Evolutionary conservation across 2,329 filamentous ascomycete species (phyloP).

Genomic region (Stagonosporopsis vannaccii): DNA sequence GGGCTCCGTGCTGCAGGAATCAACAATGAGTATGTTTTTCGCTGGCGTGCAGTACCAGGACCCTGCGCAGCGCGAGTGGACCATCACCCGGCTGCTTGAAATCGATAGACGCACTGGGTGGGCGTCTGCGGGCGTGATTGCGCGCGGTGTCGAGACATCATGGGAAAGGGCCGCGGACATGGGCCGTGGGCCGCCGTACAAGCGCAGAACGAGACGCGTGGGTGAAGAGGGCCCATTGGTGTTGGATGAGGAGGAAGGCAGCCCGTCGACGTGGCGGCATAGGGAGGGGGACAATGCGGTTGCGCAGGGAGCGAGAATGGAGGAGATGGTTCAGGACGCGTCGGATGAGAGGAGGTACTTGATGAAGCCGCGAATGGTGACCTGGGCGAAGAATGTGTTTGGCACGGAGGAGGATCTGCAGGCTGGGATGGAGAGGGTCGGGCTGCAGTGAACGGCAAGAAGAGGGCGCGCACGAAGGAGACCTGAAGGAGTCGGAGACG

Average conservation of each 20-base stretch:
- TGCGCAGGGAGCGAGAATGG: constrained; percentile 20
- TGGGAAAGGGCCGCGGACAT: constrained; percentile 80
- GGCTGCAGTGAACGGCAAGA: background rate
- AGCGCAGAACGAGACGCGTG: constrained; percentile 27
- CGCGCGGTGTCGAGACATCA: constrained; percentile 80
- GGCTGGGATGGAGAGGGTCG: constrained; percentile 33
- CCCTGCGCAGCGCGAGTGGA: constrained; percentile 76
- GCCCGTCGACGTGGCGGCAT: constrained; percentile 17
- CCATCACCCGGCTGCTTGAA: constrained; percentile 75
- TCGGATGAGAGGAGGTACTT: constrained; percentile 51
- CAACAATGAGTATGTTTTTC: constrained; percentile 83
- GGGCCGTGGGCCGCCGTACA: constrained; percentile 78
- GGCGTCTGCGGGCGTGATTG: constrained; percentile 83
- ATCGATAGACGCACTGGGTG: constrained; percentile 84
- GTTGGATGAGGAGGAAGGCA: constrained; percentile 19
- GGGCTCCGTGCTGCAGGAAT: constrained; percentile 83
- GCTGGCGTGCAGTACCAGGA: constrained; percentile 82
- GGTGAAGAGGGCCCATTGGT: constrained; percentile 35
- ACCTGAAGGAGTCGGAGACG: background rate
- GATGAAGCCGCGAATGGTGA: constrained; percentile 68
- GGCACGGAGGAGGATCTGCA: constrained; percentile 77
- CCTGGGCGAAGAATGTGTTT: constrained; percentile 80
- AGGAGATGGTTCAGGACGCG: constrained; percentile 1
- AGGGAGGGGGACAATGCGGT: constrained; percentile 15
- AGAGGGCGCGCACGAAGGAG: background rate